Base-by-base conservation (phyloP, 352 stramenopile species). In the Phytophthora europaea region DNA sequence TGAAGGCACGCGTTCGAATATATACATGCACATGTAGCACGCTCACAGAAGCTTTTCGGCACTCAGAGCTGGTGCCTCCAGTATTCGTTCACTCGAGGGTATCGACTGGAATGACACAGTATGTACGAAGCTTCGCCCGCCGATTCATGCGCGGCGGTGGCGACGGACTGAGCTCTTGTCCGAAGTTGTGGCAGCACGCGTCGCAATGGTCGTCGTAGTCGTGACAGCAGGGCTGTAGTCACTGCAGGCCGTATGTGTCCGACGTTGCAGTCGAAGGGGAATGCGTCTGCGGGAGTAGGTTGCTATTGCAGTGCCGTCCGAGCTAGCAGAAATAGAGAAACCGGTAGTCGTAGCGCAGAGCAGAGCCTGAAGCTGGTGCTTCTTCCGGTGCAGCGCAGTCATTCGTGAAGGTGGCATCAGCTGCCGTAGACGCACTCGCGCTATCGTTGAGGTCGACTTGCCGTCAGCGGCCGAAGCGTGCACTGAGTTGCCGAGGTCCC, bases 381-480 rank as follows among this genome's bases (percentile, higher is more conserved):
- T 72, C 70, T 36, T 76, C 57, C 23, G 67, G 70, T 7, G 61
- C 62, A 31, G 67, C 61, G 36, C 72, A 76, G 69, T 72, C 69
- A 31, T 61, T 10, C 3, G 63, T 76, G 22, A 68, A 65, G 31
- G 63, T 75, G 16, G 55, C 48, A 38, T 68, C 54, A 22, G 60
- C 45, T 12, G 60, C 67, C 7, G 55, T 75, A 45, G 71, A 68
- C 3, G 65, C 60, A 22, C 61, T 60, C 6, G 50, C 10, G 23
- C 52, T 67, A 26, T 51, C 18, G 63, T 60, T 26, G 57, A 58
- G 23, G 59, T 38, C 12, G 65, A 70, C 2, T 61, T 47, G 22
- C 58, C 67, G 52, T 9, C 20, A 9, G 55, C 61, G 36, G 61
- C 45, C 28, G 67, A 70, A 10, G 67, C 61, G 22, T 75, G 54